A percentile compares a stretch with the other conserved stretches of the same genome.
Evolutionary conservation across 2,329 filamentous ascomycete genomes (phyloP).

Genomic region (Nothomitra cinnamomea): DNA sequence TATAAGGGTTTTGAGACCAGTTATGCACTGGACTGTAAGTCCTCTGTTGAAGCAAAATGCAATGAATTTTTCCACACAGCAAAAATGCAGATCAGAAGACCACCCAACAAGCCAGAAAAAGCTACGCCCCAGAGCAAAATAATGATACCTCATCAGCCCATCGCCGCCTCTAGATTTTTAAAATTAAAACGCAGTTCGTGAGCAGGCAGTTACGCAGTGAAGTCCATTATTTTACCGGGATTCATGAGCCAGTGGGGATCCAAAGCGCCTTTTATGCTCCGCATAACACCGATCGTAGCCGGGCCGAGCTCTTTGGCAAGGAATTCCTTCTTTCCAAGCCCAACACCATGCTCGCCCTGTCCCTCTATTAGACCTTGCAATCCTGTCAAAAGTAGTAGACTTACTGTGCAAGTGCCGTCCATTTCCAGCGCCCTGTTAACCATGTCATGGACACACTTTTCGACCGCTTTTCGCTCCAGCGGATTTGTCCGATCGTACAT

Average conservation of each 20-base stretch:
- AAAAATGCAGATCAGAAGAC: too few relatives aligned
- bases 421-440: slow-evolving; percentile 79
- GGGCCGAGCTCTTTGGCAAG: slow-evolving; percentile 63
- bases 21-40: too few relatives aligned
- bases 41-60: too few relatives aligned
- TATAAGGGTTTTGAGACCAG: too few relatives aligned
- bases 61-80: too few relatives aligned
- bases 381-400: not conserved
- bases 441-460: slow-evolving; percentile 76
- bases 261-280: slow-evolving; percentile 61
- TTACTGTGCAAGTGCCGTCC: slow-evolving; percentile 71
- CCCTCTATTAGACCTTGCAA: not conserved
- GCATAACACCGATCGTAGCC: slow-evolving; percentile 73
- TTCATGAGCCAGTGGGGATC: slow-evolving; percentile 85
- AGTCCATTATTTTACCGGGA: slow-evolving; percentile 77
- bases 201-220: not conserved
- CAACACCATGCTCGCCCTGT: slow-evolving; percentile 65
- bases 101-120: too few relatives aligned
- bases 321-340: slow-evolving; percentile 70
- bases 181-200: too few relatives aligned
- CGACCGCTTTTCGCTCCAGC: slow-evolving; percentile 56
- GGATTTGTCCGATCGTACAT: slow-evolving; percentile 61
- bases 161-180: too few relatives aligned
- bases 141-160: too few relatives aligned
- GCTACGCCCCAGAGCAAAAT: too few relatives aligned